Percentiles rank a stretch among this genome's conserved stretches.
Evolutionary conservation across 1,284 basidiomycete genomes (phyloP).

Genomic region (Trametes sp.): DNA sequence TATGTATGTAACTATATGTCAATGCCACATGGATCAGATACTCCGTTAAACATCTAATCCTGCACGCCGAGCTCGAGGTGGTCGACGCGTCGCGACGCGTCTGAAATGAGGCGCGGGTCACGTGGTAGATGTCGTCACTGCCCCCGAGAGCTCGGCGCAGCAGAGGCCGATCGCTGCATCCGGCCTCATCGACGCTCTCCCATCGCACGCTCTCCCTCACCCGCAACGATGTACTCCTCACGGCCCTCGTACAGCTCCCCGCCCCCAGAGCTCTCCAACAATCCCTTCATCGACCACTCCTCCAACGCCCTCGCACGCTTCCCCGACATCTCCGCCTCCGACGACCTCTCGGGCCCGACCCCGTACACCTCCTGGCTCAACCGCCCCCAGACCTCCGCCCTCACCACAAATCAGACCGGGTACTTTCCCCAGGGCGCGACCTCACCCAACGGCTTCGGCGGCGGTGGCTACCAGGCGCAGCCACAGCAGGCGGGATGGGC

Average conservation of each 20-base stretch:
- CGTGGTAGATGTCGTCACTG: conserved; percentile 10
- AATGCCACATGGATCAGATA: not conserved
- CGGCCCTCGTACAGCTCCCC: conserved; percentile 37
- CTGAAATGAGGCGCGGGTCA: conserved; percentile 18
- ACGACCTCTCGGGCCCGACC: conserved; percentile 25
- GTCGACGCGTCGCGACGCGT: conserved; percentile 23
- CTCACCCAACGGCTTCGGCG: conserved; percentile 24
- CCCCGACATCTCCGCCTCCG: conserved; percentile 42
- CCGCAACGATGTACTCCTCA: conserved; percentile 38
- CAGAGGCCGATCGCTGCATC: conserved; percentile 2
- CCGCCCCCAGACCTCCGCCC: conserved; percentile 29
- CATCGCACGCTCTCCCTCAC: not conserved
- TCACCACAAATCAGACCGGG: conserved; percentile 22
- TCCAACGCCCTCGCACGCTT: conserved; percentile 44
- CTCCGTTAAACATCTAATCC: too few species aligned
- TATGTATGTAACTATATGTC: conserved; percentile 19
- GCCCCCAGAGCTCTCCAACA: conserved; percentile 47
- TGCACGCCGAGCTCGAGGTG: too few species aligned
- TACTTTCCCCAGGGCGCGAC: conserved; percentile 29
- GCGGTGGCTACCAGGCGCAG: conserved; percentile 29
- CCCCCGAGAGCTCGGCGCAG: not conserved
- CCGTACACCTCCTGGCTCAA: conserved; percentile 43
- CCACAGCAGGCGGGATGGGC: conserved; percentile 34
- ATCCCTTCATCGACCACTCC: conserved; percentile 49
- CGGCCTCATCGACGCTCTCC: not conserved